Evolutionary conservation across 441 rosid species (phyloP).

Genomic region (Populus hybrid): DNA sequence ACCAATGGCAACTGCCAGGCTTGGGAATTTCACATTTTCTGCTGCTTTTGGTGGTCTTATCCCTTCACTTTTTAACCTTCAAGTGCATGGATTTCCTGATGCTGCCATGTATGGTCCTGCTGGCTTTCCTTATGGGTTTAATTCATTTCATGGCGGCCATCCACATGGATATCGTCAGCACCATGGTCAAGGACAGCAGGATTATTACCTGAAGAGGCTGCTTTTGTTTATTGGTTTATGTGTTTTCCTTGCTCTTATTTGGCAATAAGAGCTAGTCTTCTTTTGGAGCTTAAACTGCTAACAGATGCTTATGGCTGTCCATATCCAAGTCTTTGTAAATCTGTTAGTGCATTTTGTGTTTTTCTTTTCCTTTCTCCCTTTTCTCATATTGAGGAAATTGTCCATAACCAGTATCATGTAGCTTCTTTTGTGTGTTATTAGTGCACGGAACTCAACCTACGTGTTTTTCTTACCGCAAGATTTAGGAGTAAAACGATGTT

Average conservation of each 20-base stretch:
- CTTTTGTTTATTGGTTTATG: constrained; percentile 47
- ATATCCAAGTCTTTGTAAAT: not conserved
- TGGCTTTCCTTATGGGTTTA: constrained; percentile 65
- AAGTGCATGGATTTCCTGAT: constrained; percentile 81
- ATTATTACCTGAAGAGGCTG: constrained; percentile 64
- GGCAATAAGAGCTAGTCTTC: constrained; percentile 36
- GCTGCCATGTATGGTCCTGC: constrained; percentile 70
- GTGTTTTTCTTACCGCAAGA: not conserved
- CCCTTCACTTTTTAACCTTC: constrained; percentile 83
- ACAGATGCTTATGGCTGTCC: constrained; percentile 19
- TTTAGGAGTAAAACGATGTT: not conserved
- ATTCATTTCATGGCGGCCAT: constrained; percentile 70
- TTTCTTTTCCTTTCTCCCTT: not conserved
- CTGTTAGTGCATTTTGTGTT: constrained; percentile 15
- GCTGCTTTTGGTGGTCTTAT: constrained; percentile 85
- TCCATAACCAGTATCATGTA: constrained; percentile 13
- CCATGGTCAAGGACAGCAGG: constrained; percentile 77
- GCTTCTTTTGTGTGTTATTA: constrained; percentile 4
- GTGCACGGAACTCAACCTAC: constrained; percentile 1
- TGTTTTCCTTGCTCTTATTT: constrained; percentile 57
- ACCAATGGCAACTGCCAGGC: constrained; percentile 66
- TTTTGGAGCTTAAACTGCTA: constrained; percentile 12
- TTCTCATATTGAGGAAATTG: constrained; percentile 22
- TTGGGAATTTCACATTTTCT: constrained; percentile 79
- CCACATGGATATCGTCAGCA: constrained; percentile 60